Evolutionary conservation across 2,329 filamentous ascomycete genomes (phyloP).

Genomic region (Arthrobotrys megalospora): DNA sequence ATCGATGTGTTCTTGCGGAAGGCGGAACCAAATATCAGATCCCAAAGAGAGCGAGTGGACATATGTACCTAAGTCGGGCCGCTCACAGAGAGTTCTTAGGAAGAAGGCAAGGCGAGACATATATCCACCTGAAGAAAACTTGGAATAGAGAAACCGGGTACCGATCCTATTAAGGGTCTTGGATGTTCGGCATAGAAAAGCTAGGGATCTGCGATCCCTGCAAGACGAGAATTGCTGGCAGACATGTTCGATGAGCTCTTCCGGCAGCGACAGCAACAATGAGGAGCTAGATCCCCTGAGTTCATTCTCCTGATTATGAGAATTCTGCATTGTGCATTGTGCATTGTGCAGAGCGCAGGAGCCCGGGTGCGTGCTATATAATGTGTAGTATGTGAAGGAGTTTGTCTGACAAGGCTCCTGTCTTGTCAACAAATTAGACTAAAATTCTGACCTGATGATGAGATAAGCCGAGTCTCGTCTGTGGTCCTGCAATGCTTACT

Average conservation of each 20-base stretch:
- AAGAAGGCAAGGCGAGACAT: slow-evolving; percentile 6
- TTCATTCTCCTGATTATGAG: not conserved
- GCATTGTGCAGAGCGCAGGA: slow-evolving; percentile 14
- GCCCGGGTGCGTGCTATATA: slow-evolving; percentile 17
- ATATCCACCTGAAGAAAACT: not conserved
- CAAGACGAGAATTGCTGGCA: slow-evolving; percentile 17
- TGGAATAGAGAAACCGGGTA: slow-evolving; percentile 29
- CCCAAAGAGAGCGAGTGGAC: slow-evolving; percentile 9
- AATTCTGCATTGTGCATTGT: slow-evolving; percentile 27
- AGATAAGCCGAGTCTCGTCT: slow-evolving; percentile 36
- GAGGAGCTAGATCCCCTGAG: not conserved
- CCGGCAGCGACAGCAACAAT: slow-evolving; percentile 26
- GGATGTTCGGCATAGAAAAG: slow-evolving; percentile 32
- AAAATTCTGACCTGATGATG: slow-evolving; percentile 29
- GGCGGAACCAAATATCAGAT: not conserved
- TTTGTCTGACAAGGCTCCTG: slow-evolving; percentile 13
- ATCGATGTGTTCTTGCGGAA: not conserved
- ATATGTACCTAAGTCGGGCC: slow-evolving; percentile 1
- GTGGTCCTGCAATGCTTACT: slow-evolving; percentile 33
- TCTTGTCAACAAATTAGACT: slow-evolving; percentile 4
- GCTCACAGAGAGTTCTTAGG: slow-evolving; percentile 27
- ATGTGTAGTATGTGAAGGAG: slow-evolving; percentile 13
- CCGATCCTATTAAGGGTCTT: slow-evolving; percentile 32
- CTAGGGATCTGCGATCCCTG: slow-evolving; percentile 20
- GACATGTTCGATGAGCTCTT: slow-evolving; percentile 48